These are phyloP conservation scores for Pinus albicaulis DNA, from an alignment of 75 land plant species.

Conservation along the genomic window DNA sequence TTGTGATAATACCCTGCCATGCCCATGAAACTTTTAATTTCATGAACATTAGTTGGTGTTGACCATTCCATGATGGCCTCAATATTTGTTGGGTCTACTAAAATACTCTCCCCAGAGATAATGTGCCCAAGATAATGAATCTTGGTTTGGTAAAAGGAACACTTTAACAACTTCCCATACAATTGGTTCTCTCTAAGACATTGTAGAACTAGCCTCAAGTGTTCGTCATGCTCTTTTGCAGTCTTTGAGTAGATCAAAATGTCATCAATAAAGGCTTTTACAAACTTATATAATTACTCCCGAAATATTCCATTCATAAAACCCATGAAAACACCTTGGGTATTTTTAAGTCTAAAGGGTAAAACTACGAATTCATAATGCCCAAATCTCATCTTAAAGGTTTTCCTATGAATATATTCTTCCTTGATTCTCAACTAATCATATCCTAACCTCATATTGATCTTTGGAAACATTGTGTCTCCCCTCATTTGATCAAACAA, in stretches of 20 bases:
- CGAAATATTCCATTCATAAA: background rate
- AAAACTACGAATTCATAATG: no score
- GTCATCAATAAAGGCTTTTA: background rate
- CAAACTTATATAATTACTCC: background rate
- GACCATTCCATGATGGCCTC: no score
- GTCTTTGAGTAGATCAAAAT: background rate
- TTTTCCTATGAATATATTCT: background rate
- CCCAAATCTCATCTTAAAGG: no score
- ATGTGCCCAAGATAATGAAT: no score
- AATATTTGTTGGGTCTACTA: no score
- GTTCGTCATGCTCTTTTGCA: background rate
- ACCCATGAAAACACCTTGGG: background rate
- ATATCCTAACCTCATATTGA: background rate
- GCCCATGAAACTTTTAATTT: background rate
- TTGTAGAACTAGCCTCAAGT: background rate
- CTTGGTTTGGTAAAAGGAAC: no score
- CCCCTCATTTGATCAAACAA: background rate
- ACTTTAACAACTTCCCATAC: background rate
- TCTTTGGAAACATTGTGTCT: background rate
- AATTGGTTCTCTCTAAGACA: background rate
- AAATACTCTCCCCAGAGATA: no score
- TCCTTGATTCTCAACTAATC: background rate
- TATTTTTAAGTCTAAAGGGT: background rate
- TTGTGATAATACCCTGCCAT: background rate
- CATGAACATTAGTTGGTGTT: no score